Evolutionary conservation across 202 grass and related monocot genomes (phyloP).

Genomic region (Musa balbisiana): DNA sequence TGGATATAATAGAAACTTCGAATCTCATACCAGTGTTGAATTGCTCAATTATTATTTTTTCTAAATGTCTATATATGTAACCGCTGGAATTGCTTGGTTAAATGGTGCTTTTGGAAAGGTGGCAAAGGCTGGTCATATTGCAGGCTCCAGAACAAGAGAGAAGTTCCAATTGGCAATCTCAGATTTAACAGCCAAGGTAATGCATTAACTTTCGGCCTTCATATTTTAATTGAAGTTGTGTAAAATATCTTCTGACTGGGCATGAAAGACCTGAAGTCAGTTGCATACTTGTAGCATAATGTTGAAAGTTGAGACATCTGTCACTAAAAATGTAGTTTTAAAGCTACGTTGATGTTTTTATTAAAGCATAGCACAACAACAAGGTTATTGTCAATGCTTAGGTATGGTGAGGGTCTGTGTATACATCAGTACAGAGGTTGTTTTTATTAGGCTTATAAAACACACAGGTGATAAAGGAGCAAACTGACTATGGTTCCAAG

Average conservation of each 20-base stretch:
- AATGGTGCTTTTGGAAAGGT: constrained; percentile 93
- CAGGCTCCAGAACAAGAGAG: constrained; percentile 79
- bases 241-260: background rate
- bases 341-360: too few species aligned
- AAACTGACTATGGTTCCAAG: too few species aligned
- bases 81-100: constrained; percentile 88
- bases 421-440: too few species aligned
- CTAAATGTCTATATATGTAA: constrained; percentile 64
- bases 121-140: constrained; percentile 67
- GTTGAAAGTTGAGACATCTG: too few species aligned
- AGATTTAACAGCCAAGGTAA: constrained; percentile 88
- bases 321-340: too few species aligned
- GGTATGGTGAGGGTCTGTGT: too few species aligned
- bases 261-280: background rate
- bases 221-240: background rate
- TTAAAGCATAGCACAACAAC: too few species aligned
- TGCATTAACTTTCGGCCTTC: background rate
- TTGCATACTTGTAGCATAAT: background rate
- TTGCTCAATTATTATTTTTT: background rate
- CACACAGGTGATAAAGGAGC: too few species aligned
- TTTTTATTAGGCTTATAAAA: too few species aligned
- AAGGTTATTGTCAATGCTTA: too few species aligned
- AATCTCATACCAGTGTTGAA: background rate
- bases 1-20: background rate
- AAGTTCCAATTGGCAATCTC: constrained; percentile 89